These are phyloP conservation scores for Phalaenopsis hybrid DNA, from an alignment of 116 monocot species.

Conservation along the genomic window DNA sequence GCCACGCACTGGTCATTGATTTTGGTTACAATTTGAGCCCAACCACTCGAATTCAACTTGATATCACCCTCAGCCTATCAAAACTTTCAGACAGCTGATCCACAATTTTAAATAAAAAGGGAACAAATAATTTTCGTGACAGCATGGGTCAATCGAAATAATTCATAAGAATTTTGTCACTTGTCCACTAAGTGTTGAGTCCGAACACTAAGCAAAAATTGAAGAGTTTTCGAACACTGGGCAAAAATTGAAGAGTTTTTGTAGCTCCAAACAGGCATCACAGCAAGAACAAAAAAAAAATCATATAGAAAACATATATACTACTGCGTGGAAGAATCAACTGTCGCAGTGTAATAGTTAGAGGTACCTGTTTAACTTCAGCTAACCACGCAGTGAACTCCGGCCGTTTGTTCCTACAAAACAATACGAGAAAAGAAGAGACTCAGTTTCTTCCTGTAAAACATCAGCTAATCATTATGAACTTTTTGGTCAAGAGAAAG, in stretches of 20 bases:
- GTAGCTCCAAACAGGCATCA: background rate
- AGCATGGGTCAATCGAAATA: background rate
- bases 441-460: too few species aligned
- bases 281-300: background rate
- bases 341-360: background rate
- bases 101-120: background rate
- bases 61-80: background rate
- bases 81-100: background rate
- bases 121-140: background rate
- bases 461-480: background rate
- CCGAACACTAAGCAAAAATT: background rate
- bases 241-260: background rate
- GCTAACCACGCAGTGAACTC: constrained; percentile 93
- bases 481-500: background rate
- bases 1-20: too few species aligned
- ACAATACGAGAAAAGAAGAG: background rate
- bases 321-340: background rate
- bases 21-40: background rate
- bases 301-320: background rate
- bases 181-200: background rate
- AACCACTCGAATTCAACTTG: background rate
- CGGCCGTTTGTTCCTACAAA: constrained; percentile 85
- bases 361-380: constrained; percentile 79
- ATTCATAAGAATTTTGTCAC: background rate
- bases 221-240: background rate